phyloP scores from a whole-genome alignment of 768 basidiomycete species.

The Boletus pseudo-olivaceus region DNA sequence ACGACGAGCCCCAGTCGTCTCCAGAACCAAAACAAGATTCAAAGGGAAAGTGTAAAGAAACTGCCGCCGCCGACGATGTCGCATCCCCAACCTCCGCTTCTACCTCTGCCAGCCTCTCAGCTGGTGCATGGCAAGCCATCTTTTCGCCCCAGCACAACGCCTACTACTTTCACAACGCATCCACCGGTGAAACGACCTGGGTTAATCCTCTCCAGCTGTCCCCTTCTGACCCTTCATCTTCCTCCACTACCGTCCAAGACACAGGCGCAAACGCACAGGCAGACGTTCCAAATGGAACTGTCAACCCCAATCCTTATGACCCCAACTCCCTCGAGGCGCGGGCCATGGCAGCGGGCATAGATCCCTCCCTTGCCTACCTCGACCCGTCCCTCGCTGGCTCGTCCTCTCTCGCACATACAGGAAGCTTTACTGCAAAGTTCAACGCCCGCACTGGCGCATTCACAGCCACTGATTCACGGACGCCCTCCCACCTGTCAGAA shows the following conservation, averaged over 20 bases:
- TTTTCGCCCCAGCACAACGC: slow-evolving; percentile 73
- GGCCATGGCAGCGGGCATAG: slow-evolving; percentile 76
- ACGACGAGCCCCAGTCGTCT: background rate
- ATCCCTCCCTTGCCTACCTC: slow-evolving; percentile 75
- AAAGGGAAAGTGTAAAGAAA: slow-evolving; percentile 7
- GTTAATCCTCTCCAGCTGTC: slow-evolving; percentile 61
- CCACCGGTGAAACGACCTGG: slow-evolving; percentile 82
- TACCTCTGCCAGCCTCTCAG: slow-evolving; percentile 21
- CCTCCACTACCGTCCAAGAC: slow-evolving; percentile 15
- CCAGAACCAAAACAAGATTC: slow-evolving; percentile 1
- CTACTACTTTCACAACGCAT: slow-evolving; percentile 81
- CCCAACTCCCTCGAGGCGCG: slow-evolving; percentile 60
- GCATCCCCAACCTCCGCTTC: slow-evolving; percentile 1
- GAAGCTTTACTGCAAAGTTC: slow-evolving; percentile 64
- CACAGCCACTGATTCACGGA: slow-evolving; percentile 59
- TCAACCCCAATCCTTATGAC: slow-evolving; percentile 22
- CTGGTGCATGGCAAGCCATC: slow-evolving; percentile 71
- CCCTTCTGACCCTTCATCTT: slow-evolving; percentile 23
- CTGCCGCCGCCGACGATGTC: background rate
- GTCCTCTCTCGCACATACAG: slow-evolving; percentile 34
- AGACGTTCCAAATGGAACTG: slow-evolving; percentile 14
- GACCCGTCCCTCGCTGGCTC: slow-evolving; percentile 61
- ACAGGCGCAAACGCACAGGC: slow-evolving; percentile 23
- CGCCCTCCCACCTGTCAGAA: slow-evolving; percentile 74
- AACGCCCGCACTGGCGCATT: slow-evolving; percentile 82